phyloP scores from a whole-genome alignment of 306 rosid genomes.

The Begonia peltatifolia region DNA sequence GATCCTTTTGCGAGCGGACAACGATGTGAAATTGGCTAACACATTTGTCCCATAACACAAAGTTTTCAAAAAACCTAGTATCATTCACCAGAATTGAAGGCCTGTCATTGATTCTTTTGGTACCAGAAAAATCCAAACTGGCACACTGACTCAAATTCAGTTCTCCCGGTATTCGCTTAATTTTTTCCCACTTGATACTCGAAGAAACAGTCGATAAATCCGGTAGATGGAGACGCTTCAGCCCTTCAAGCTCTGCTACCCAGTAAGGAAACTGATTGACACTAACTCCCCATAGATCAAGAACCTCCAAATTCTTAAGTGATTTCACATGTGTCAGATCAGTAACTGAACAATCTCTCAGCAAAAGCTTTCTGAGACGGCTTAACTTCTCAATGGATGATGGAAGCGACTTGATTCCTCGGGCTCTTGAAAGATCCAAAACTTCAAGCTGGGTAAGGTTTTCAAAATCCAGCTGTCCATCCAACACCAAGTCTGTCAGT shows the following conservation, averaged over 20 bases:
- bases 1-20: constrained; percentile 6
- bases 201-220: neutral
- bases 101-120: neutral
- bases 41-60: constrained; percentile 5
- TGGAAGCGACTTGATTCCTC: constrained; percentile 5
- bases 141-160: constrained; percentile 12
- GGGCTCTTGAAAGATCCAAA: constrained; percentile 20
- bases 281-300: constrained; percentile 13
- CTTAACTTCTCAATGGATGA: constrained; percentile 1
- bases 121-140: constrained; percentile 3
- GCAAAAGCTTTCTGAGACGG: constrained; percentile 11
- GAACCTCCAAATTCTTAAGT: constrained; percentile 12
- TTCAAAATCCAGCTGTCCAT: neutral
- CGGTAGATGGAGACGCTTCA: constrained; percentile 18
- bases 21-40: constrained; percentile 6
- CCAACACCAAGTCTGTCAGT: constrained; percentile 2
- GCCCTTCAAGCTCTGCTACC: constrained; percentile 2
- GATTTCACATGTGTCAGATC: constrained; percentile 1
- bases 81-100: constrained; percentile 11
- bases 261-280: constrained; percentile 11
- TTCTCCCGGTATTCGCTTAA: constrained; percentile 11
- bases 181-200: constrained; percentile 5
- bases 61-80: neutral
- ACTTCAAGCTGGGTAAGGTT: constrained; percentile 7
- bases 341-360: constrained; percentile 13